Evolutionary conservation across 169 alveolate species (phyloP), one percentile per base, ranked within the genome.

Genomic region (Cryptosporidium felis): DNA sequence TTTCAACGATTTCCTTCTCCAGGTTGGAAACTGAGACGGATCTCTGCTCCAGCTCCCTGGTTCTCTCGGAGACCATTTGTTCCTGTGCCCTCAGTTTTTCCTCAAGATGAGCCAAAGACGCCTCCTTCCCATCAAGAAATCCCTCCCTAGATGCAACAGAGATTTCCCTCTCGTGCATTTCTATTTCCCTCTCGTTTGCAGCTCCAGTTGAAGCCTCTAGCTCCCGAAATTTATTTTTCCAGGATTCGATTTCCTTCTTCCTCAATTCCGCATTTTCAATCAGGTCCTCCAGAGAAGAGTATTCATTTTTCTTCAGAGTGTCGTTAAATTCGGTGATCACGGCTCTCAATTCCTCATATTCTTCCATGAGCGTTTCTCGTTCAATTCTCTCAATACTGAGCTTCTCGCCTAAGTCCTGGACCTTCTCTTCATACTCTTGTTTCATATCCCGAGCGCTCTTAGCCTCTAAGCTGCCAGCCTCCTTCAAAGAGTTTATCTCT

Each of bases 371-470:
- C 5, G 85, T 12, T 36, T 74, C 85, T 23, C 56, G 46, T 16
- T 56, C 85, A 1, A 74, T 74, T 28, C 40, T 49, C n/a, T 74
- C 85, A 18, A 74, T 74, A 12, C 34, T 14, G 14, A 74, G 26
- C 58, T 56, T 74, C 23, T 74, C 85, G 9, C 26, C 56, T 16
- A 74, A 53, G 26, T 74, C 85, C 14, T 74, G 85, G 14, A 74
- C 21, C 53, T 51, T 53, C 1, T 34, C 56, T 16, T 74, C 74
- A 36, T 53, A 74, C 12, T 74, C 85, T 18, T 40, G 36, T 28
- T 12, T 30, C 12, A 53, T 38, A 34, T 74, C 18, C 3, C 56
- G 38, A 32, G 32, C n/a, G n/a, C 30, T n/a, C 8, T 23, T 18
- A 12, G 9, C 23, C 12, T 9, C 49, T 38, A 65, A 10, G n/a